Base-by-base conservation (phyloP, 2,329 filamentous ascomycete species). In the Geosmithia putterillii region DNA sequence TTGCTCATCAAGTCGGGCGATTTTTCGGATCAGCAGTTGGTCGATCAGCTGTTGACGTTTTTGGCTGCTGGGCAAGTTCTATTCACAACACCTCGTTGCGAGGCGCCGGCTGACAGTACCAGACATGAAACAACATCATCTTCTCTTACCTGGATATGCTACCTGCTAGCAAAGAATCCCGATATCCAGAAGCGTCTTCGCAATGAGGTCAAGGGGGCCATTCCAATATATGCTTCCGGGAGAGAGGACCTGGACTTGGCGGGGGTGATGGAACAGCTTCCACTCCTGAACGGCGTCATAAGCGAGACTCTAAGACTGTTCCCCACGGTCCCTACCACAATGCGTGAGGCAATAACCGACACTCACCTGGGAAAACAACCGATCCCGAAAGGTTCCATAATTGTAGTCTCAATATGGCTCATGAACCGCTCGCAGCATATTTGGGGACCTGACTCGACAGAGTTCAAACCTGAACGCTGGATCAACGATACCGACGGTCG, bases 381-480 rank as follows among this genome's bases (percentile, higher is more conserved):
- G 14, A 68, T 89, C 4, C 82, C 83, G 0, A 74, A 79, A 49
- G 79, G 74, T 14, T 84, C 81, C 1, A 67, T 69, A 1, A 54
- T 89, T 1, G 64, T 82, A 40, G 59, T 89, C 10, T 62, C 71
- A 1, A 63, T 66, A n/a, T 70, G 65, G 64, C 73, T 78, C 3
- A 71, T 80, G 52, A 88, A 89, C 58, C 73, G 72, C 2, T 73
- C 70, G 20, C 67, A 66, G 12, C 64, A 70, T 1, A 63, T 84
- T 4, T 89, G 84, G 85, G 84, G 84, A 0, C 53, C 67, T 0
- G 76, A 83, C 45, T 81, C 83, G 0, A 62, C 62, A 8, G 66
- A 74, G 22, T 89, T 89, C 64, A 71, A 77, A 17, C 84, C 84
- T 0, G 81, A 83, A 43, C 69, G 81, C 1, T 84, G 79, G 80